These are phyloP conservation scores for Stygiomarasmius scandens DNA, from an alignment of 1,284 basidiomycete genomes.

Conservation along the genomic window DNA sequence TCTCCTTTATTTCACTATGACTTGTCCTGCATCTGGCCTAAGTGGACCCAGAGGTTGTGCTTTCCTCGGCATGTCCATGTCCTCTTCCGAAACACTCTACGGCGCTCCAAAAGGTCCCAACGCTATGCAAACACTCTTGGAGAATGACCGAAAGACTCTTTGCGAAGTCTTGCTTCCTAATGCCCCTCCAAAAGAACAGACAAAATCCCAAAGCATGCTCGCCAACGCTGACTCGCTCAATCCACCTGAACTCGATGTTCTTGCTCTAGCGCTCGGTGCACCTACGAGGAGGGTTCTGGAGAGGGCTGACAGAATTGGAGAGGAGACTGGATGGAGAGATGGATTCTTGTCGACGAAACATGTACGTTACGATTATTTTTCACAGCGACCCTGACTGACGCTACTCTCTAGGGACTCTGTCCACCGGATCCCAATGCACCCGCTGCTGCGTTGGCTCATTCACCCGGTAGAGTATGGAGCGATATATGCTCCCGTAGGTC, in stretches of 20 bases:
- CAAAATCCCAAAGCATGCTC: slow-evolving; percentile 12
- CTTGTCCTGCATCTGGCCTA: slow-evolving; percentile 7
- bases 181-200: slow-evolving; percentile 12
- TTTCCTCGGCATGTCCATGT: slow-evolving; percentile 6
- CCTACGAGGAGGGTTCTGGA: slow-evolving; percentile 13
- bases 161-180: slow-evolving; percentile 13
- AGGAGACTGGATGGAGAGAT: slow-evolving; percentile 14
- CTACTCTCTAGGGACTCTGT: slow-evolving; percentile 4
- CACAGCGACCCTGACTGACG: background rate
- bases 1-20: background rate
- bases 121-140: slow-evolving; percentile 8
- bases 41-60: slow-evolving; percentile 16
- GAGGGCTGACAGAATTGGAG: slow-evolving; percentile 10
- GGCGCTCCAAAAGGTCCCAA: slow-evolving; percentile 14
- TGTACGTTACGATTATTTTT: background rate
- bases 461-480: slow-evolving; percentile 13
- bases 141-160: slow-evolving; percentile 11
- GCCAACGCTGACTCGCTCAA: slow-evolving; percentile 15
- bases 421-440: slow-evolving; percentile 14
- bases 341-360: slow-evolving; percentile 13
- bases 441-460: slow-evolving; percentile 10
- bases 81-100: slow-evolving; percentile 11
- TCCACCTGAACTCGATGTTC: slow-evolving; percentile 14
- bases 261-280: slow-evolving; percentile 13
- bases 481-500: slow-evolving; percentile 10